Evolutionary conservation across 2,329 filamentous ascomycete species (phyloP).

Genomic region (Diaporthe sp.): DNA sequence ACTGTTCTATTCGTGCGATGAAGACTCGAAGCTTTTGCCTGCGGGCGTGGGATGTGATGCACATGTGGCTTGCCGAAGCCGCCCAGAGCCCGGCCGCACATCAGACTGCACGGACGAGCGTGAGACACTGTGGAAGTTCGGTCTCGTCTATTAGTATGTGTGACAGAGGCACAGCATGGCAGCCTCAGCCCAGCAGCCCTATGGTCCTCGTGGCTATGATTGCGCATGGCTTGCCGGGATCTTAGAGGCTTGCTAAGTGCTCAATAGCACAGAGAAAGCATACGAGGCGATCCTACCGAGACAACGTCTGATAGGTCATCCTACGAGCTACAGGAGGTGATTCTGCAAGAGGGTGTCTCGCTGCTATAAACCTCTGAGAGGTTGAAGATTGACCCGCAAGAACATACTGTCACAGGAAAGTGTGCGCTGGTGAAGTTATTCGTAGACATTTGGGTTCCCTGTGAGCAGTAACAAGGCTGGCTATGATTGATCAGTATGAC

Average conservation of each 20-base stretch:
- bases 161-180: slow-evolving; percentile 15
- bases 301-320: not conserved
- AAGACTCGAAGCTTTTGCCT: slow-evolving; percentile 23
- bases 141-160: slow-evolving; percentile 39
- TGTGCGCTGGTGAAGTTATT: not conserved
- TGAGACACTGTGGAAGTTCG: not conserved
- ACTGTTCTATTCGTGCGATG: slow-evolving; percentile 17
- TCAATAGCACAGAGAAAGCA: not conserved
- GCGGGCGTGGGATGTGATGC: slow-evolving; percentile 4
- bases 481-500: slow-evolving; percentile 4
- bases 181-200: slow-evolving; percentile 30
- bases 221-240: not conserved
- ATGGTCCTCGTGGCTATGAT: not conserved
- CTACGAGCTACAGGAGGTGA: not conserved
- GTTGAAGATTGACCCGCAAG: too few species aligned
- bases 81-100: slow-evolving; percentile 11
- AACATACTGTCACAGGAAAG: not conserved
- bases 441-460: not conserved
- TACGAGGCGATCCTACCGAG: not conserved
- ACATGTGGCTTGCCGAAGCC: slow-evolving; percentile 18
- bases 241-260: too few species aligned
- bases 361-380: too few species aligned
- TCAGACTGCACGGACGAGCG: not conserved
- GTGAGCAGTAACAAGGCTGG: not conserved
- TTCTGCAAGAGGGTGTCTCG: not conserved